Base-by-base conservation (phyloP, 164 flowering plant genomes). In the Vitis rupestris region DNA sequence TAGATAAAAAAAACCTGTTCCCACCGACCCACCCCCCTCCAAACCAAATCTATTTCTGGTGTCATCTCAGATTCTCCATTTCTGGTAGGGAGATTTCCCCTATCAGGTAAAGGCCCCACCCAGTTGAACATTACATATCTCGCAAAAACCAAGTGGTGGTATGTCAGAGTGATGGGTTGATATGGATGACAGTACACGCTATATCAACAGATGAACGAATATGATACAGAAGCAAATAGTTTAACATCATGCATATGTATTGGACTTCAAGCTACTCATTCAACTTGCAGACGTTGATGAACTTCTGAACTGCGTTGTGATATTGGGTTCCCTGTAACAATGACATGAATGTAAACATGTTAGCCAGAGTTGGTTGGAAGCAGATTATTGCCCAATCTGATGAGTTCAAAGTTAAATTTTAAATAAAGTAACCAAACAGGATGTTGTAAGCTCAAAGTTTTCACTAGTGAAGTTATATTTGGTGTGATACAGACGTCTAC, bases 221-320 rank as follows among this genome's bases (percentile, higher is more conserved):
- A 61, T 37, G 64, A 7, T 23, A 23, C 27, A 10, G 12, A 60
- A 31, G 50, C 44, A 49, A 31, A 16, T 6, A 15, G 15, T 12
- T 15, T n/a, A 31, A 2, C 27, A 23, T 23, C 27, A 23, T 23
- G 27, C 27, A 23, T 23, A 23, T 13, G 30, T 54, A 53, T 16
- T 23, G 19, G 61, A 51, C 72, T 30, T 53, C 15, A 8, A 58
- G 19, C 69, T 78, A 84, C 64, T 84, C 83, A 27, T 76, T 85
- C 82, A 94, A 81, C 75, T 92, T 90, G 86, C 97, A 94, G 0
- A 92, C 85, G 29, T 88, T 79, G 1, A 90, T 82, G 74, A 92
- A 94, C 81, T 94, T 92, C 87, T 89, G 93, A 37, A 93, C 88
- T 13, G 99, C 99, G 74, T 89, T 91, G 71, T 88, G 98, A 80